These are phyloP conservation scores for Solanum pimpinellifolium DNA, from an alignment of 257 asterid genomes.

Conservation along the genomic window DNA sequence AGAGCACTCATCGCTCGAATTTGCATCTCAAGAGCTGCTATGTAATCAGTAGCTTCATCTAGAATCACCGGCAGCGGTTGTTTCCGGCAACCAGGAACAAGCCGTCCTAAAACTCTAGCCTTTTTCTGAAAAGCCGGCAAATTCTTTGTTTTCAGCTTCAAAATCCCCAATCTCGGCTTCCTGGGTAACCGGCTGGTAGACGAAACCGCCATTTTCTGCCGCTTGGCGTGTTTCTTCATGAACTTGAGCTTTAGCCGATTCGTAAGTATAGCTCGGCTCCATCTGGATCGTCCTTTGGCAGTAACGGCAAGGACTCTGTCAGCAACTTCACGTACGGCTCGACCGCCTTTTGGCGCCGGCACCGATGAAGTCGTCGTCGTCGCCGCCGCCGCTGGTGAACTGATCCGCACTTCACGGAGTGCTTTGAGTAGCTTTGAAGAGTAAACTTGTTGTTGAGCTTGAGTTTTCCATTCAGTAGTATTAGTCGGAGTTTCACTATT, in stretches of 20 bases:
- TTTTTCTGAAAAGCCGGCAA: conserved; percentile 74
- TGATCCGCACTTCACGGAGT: conserved; percentile 50
- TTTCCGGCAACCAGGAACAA: conserved; percentile 91
- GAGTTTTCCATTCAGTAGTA: conserved; percentile 48
- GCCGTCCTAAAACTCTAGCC: conserved; percentile 50
- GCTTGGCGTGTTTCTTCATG: conserved; percentile 52
- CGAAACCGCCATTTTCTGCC: conserved; percentile 36
- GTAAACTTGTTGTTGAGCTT: conserved; percentile 68
- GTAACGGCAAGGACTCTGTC: conserved; percentile 63
- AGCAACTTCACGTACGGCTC: conserved; percentile 68
- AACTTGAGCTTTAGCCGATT: conserved; percentile 64
- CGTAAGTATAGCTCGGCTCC: conserved; percentile 90
- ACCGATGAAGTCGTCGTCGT: conserved; percentile 4
- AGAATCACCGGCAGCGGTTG: conserved; percentile 75
- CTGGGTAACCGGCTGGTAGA: conserved; percentile 41
- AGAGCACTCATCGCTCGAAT: conserved; percentile 86
- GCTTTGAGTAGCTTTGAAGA: conserved; percentile 80
- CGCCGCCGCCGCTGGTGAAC: background rate
- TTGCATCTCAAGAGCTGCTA: conserved; percentile 96
- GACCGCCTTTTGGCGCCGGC: conserved; percentile 28
- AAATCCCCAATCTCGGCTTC: conserved; percentile 55
- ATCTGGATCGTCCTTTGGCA: conserved; percentile 73
- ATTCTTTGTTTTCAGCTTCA: conserved; percentile 55
- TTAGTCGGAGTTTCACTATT: background rate
- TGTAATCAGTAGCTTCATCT: conserved; percentile 84